Percentiles rank a stretch among this genome's conserved stretches.
Evolutionary conservation across 305 asterid species (phyloP).

Genomic region (Solanum hybrid): DNA sequence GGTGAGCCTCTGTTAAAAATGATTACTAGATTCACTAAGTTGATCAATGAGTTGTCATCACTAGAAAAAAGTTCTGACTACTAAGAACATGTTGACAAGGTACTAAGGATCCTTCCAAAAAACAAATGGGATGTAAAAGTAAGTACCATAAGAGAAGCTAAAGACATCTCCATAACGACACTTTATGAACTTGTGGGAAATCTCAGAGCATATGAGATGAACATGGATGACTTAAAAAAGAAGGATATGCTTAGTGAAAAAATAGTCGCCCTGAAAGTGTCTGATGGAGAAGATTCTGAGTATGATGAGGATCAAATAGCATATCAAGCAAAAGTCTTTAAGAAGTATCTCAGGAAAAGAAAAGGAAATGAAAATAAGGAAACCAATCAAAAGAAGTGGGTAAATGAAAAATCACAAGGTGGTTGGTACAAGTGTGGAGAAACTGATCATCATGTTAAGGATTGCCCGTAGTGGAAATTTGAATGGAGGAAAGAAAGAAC

Average conservation of each 20-base stretch:
- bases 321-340: too few species aligned
- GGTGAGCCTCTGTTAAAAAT: too few species aligned
- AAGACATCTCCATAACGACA: neutral
- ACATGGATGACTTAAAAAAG: neutral
- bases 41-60: too few species aligned
- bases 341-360: neutral
- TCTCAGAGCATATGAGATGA: neutral
- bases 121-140: neutral
- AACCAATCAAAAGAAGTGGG: neutral
- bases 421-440: neutral
- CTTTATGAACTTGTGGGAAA: neutral
- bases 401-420: neutral
- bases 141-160: neutral
- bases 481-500: neutral
- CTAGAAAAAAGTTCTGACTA: too few species aligned
- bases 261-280: neutral
- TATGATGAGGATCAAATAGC: neutral
- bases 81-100: too few species aligned
- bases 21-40: too few species aligned
- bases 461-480: neutral
- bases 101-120: too few species aligned
- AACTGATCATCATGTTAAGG: neutral
- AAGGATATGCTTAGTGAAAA: neutral
- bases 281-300: neutral
- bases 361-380: neutral